phyloP scores from a whole-genome alignment of 345 rosid genomes.

The Mallotus nudiflorus region DNA sequence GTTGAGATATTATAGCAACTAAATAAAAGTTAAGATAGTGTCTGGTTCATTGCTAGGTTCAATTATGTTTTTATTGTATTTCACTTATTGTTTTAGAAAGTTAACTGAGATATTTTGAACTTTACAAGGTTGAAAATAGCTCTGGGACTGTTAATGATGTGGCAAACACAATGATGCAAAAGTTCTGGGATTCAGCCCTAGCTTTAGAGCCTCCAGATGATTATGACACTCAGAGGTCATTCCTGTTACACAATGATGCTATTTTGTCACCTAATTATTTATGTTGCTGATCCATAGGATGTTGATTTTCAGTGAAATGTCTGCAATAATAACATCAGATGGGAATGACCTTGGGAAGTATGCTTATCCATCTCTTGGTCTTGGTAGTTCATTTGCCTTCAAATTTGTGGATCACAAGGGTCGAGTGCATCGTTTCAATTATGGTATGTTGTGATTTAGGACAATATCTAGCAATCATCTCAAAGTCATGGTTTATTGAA shows the following conservation, averaged over 20 bases:
- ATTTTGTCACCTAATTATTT: conserved; percentile 16
- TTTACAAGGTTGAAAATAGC: conserved; percentile 70
- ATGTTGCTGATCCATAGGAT: conserved; percentile 23
- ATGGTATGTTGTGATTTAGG: conserved; percentile 44
- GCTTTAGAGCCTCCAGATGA: conserved; percentile 89
- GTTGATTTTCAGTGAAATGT: conserved; percentile 70
- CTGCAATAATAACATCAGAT: conserved; percentile 69
- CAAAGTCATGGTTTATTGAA: not conserved
- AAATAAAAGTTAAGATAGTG: not conserved
- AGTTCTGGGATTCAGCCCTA: conserved; percentile 98
- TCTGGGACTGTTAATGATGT: conserved; percentile 87
- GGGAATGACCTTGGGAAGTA: conserved; percentile 57
- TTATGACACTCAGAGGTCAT: conserved; percentile 85
- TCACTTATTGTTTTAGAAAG: not conserved
- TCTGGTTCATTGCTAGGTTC: not conserved
- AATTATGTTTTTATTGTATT: conserved; percentile 1
- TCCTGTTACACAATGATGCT: conserved; percentile 13
- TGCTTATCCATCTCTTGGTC: conserved; percentile 72
- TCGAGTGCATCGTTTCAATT: conserved; percentile 82
- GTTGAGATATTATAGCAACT: not conserved
- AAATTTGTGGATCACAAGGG: conserved; percentile 86
- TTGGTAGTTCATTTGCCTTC: conserved; percentile 80
- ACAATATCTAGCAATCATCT: not conserved
- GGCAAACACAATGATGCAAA: conserved; percentile 98
- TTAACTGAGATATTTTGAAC: conserved; percentile 7